A percentile compares a stretch with the other conserved stretches of the same genome.
Evolutionary conservation across 352 stramenopile genomes (phyloP).

Genomic region (Globisporangium spinosum): DNA sequence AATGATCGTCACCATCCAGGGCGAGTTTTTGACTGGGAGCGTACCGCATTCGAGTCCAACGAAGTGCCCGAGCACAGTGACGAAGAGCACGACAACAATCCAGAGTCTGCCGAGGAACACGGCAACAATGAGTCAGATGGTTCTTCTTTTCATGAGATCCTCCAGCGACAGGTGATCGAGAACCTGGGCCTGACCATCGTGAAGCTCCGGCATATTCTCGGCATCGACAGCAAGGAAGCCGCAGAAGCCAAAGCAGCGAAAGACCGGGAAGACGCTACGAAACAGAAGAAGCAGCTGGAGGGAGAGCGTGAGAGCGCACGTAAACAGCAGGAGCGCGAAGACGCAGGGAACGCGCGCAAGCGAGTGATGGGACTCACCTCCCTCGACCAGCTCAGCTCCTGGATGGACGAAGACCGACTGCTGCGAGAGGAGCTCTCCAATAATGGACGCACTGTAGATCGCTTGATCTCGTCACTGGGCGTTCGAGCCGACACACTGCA

Average conservation of each 20-base stretch:
- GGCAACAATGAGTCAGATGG: background rate
- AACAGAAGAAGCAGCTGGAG: slow-evolving; percentile 16
- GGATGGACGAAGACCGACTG: slow-evolving; percentile 27
- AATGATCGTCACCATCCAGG: background rate
- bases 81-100: background rate
- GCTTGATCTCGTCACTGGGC: background rate
- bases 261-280: background rate
- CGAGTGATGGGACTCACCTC: slow-evolving; percentile 53
- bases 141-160: slow-evolving; percentile 29
- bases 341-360: slow-evolving; percentile 32
- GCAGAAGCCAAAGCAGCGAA: slow-evolving; percentile 20
- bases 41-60: slow-evolving; percentile 17
- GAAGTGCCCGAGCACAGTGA: background rate
- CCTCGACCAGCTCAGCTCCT: slow-evolving; percentile 40
- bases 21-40: slow-evolving; percentile 21
- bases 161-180: slow-evolving; percentile 45
- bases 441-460: slow-evolving; percentile 2
- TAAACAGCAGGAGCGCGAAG: slow-evolving; percentile 26
- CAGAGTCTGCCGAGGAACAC: background rate
- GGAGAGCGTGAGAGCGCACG: slow-evolving; percentile 22
- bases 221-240: slow-evolving; percentile 46
- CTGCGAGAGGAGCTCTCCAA: slow-evolving; percentile 8
- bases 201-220: slow-evolving; percentile 51
- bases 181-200: slow-evolving; percentile 67
- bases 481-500: background rate